Percentiles rank a stretch among this genome's conserved stretches.
These are phyloP conservation scores for Taxillus chinensis DNA, from an alignment of 164 flowering plant genomes.

Conservation along the genomic window DNA sequence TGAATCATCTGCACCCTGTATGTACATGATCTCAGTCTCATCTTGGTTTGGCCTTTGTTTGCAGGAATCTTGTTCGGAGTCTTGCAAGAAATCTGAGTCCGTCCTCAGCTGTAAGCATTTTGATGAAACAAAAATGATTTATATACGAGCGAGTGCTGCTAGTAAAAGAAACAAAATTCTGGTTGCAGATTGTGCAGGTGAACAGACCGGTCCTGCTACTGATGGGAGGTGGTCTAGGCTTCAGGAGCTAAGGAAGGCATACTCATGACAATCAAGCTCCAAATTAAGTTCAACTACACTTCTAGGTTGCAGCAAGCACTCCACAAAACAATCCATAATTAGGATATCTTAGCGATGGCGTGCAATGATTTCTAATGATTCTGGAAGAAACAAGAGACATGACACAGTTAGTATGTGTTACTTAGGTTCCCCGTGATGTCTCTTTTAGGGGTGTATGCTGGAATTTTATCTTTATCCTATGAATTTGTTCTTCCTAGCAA, in stretches of 20 bases:
- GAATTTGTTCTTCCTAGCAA: too few relatives aligned
- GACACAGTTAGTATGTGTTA: too few relatives aligned
- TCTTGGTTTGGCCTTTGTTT: background rate
- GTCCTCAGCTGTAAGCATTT: conserved; percentile 43
- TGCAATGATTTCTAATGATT: too few relatives aligned
- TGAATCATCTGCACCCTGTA: background rate
- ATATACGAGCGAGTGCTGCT: background rate
- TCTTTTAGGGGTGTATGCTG: too few relatives aligned
- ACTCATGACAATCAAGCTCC: background rate
- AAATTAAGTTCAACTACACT: background rate
- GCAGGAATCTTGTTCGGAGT: conserved; percentile 84
- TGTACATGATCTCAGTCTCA: too few relatives aligned
- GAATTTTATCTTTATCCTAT: too few relatives aligned
- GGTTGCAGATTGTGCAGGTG: conserved; percentile 40
- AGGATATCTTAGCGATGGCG: too few relatives aligned
- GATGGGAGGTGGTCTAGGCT: conserved; percentile 50
- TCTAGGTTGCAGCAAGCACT: too few relatives aligned
- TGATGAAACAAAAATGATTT: background rate
- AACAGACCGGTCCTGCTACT: conserved; percentile 18
- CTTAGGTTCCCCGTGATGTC: too few relatives aligned
- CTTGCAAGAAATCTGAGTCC: conserved; percentile 55
- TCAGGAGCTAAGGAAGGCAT: conserved; percentile 25
- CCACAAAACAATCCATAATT: too few relatives aligned
- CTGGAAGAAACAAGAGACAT: too few relatives aligned
- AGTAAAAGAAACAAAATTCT: background rate